Evolutionary conservation across 2,329 filamentous ascomycete species (phyloP).

Genomic region (Botrytis byssoidea): DNA sequence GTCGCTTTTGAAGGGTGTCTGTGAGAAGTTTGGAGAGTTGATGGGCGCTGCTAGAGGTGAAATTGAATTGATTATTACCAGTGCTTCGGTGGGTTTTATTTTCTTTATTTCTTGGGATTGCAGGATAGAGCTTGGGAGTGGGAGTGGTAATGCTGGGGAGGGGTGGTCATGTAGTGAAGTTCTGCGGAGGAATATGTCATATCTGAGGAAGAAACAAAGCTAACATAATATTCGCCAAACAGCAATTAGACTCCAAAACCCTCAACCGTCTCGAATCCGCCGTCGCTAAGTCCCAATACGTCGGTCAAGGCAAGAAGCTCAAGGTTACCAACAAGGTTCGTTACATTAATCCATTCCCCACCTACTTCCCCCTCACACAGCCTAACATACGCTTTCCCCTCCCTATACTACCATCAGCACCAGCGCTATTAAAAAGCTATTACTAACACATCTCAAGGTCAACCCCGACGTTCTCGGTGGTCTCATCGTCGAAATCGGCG

Average conservation of each 20-base stretch:
- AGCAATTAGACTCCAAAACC: conserved; percentile 85
- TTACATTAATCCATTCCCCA: not conserved
- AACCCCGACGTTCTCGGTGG: conserved; percentile 94
- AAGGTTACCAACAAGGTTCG: conserved; percentile 88
- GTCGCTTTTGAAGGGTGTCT: conserved; percentile 75
- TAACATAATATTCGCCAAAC: conserved; percentile 15
- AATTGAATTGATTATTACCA: conserved; percentile 89
- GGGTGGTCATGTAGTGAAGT: not conserved
- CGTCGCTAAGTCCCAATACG: conserved; percentile 84
- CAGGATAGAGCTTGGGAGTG: not conserved
- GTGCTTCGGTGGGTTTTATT: conserved; percentile 68
- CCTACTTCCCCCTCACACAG: not conserved
- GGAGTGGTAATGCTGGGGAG: not conserved
- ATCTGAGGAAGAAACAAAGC: conserved; percentile 9
- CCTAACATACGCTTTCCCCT: not conserved
- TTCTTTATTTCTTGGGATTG: not conserved
- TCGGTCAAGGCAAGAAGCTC: conserved; percentile 91
- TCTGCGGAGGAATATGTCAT: not conserved
- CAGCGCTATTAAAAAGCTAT: too few relatives aligned
- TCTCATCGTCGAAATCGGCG: conserved; percentile 91
- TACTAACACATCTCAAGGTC: conserved; percentile 50
- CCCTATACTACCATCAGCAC: not conserved
- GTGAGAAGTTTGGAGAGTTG: conserved; percentile 81
- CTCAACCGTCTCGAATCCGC: conserved; percentile 82
- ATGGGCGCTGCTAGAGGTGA: conserved; percentile 90